These are phyloP conservation scores for Vitis hybrid DNA, from an alignment of 177 flowering plant genomes.

Conservation along the genomic window DNA sequence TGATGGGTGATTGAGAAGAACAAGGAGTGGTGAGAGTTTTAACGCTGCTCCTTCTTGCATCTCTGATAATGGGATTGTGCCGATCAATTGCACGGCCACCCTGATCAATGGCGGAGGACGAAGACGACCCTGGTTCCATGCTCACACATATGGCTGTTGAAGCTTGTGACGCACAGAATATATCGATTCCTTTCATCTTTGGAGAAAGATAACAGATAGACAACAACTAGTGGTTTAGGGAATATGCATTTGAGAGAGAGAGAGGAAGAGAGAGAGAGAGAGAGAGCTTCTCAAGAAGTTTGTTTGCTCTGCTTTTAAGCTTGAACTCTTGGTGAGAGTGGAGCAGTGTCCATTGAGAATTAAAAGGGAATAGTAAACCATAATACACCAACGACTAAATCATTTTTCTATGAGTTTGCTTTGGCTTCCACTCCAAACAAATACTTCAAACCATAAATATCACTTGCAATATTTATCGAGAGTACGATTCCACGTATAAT, in stretches of 20 bases:
- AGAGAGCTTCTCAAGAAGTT: conserved; percentile 11
- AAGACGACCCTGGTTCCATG: conserved; percentile 28
- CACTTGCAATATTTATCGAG: too few relatives aligned
- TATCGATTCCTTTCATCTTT: conserved; percentile 37
- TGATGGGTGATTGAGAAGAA: conserved; percentile 20
- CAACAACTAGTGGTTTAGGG: conserved; percentile 18
- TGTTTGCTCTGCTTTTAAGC: conserved; percentile 15
- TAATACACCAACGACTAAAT: too few relatives aligned
- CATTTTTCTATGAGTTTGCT: too few relatives aligned
- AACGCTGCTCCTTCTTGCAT: conserved; percentile 20
- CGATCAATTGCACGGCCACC: conserved; percentile 48
- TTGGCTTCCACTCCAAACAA: too few relatives aligned
- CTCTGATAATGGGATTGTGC: conserved; percentile 49
- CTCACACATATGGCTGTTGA: conserved; percentile 46
- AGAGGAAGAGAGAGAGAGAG: conserved; percentile 1
- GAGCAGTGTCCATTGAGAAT: background rate
- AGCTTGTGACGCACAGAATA: conserved; percentile 53
- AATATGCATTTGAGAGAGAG: conserved; percentile 7
- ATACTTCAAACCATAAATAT: too few relatives aligned
- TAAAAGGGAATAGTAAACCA: too few relatives aligned
- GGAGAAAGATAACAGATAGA: background rate
- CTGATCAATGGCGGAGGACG: conserved; percentile 13
- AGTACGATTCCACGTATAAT: too few relatives aligned
- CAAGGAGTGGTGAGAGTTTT: conserved; percentile 18
- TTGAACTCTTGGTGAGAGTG: background rate